Evolutionary conservation across 1,284 basidiomycete species (phyloP).

Genomic region (Sparassis latifolia): DNA sequence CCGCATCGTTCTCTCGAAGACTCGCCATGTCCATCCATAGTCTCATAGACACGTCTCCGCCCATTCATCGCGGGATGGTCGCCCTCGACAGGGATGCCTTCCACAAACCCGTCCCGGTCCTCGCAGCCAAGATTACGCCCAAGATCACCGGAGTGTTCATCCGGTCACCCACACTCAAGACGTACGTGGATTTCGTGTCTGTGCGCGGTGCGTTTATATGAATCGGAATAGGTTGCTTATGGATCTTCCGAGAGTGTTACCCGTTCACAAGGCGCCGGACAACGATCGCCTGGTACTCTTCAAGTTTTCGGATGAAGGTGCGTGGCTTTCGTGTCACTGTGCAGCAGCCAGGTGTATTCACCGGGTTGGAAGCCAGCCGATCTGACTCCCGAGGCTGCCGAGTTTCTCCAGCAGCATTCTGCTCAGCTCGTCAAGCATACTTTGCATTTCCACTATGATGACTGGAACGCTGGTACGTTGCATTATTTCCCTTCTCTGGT

Average conservation of each 20-base stretch:
- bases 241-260: constrained; percentile 61
- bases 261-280: constrained; percentile 47
- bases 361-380: constrained; percentile 53
- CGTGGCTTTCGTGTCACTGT: constrained; percentile 13
- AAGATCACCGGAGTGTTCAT: constrained; percentile 49
- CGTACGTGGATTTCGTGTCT: constrained; percentile 34
- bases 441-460: constrained; percentile 71
- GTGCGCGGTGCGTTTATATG: background rate
- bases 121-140: constrained; percentile 62
- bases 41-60: constrained; percentile 49
- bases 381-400: constrained; percentile 45
- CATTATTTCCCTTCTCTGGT: background rate
- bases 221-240: constrained; percentile 39
- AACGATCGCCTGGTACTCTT: constrained; percentile 52
- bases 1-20: background rate
- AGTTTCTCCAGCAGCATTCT: constrained; percentile 48
- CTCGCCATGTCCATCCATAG: constrained; percentile 15
- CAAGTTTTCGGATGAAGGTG: constrained; percentile 54
- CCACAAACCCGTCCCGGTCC: constrained; percentile 51
- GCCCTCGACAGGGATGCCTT: constrained; percentile 62
- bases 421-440: constrained; percentile 52
- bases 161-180: constrained; percentile 48
- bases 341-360: constrained; percentile 11
- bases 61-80: constrained; percentile 35
- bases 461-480: constrained; percentile 74